phyloP scores from a whole-genome alignment of 2,329 filamentous ascomycete species.

The Seiridium cupressi region DNA sequence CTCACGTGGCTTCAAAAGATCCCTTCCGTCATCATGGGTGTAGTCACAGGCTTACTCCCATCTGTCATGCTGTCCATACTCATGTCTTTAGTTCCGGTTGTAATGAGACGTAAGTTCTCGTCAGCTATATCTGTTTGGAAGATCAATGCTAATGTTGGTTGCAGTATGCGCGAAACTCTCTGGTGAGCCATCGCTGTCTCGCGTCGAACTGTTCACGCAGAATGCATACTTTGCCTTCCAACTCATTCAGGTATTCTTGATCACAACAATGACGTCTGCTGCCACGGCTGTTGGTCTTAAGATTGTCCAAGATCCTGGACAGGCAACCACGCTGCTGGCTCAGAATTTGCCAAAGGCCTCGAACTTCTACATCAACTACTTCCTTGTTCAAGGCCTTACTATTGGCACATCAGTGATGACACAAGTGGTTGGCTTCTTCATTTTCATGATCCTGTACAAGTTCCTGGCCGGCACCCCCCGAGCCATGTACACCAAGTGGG shows the following conservation, averaged over 20 bases:
- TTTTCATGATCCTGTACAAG: constrained; percentile 73
- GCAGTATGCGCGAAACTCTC: constrained; percentile 73
- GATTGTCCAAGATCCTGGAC: constrained; percentile 61
- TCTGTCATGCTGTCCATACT: constrained; percentile 75
- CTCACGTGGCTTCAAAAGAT: constrained; percentile 70
- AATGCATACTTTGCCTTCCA: constrained; percentile 91
- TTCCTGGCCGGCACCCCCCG: constrained; percentile 76
- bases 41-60: constrained; percentile 83
- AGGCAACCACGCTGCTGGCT: constrained; percentile 65
- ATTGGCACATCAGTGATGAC: constrained; percentile 74
- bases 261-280: constrained; percentile 79
- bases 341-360: constrained; percentile 76
- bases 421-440: constrained; percentile 67
- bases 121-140: neutral
- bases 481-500: constrained; percentile 77
- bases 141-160: neutral
- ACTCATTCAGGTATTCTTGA: constrained; percentile 86
- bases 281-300: constrained; percentile 67
- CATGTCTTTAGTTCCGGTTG: constrained; percentile 80
- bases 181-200: constrained; percentile 75
- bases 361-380: constrained; percentile 95
- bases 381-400: constrained; percentile 85
- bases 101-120: constrained; percentile 66
- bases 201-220: constrained; percentile 85
- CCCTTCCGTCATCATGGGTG: constrained; percentile 70